phyloP scores from a whole-genome alignment of 2,329 filamentous ascomycete genomes.

The Cytospora leucostoma region DNA sequence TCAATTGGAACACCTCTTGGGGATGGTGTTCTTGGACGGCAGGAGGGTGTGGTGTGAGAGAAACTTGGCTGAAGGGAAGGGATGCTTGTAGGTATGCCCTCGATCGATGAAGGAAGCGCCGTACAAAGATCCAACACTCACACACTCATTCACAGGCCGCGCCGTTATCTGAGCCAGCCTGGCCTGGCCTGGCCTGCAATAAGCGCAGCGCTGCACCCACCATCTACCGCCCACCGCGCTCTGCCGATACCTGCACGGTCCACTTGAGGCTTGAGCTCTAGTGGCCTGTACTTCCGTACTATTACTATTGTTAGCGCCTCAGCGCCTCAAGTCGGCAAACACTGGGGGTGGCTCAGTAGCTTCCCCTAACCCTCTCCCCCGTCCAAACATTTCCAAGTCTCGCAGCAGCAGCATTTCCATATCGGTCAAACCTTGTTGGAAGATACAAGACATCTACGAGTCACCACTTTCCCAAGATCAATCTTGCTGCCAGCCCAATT shows the following conservation, averaged over 20 bases:
- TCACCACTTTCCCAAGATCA: background rate
- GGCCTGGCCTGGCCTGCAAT: conserved; percentile 10
- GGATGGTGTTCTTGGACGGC: background rate
- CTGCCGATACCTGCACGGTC: background rate
- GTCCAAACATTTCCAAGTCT: no score
- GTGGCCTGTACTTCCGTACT: background rate
- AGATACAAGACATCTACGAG: background rate
- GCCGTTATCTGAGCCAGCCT: conserved; percentile 7
- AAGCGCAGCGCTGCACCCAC: background rate
- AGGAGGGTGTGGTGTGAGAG: background rate
- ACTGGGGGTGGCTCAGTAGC: background rate
- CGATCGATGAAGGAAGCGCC: background rate
- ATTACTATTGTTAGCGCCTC: background rate
- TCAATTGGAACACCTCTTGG: conserved; percentile 11
- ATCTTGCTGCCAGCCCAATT: background rate
- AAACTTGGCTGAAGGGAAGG: background rate
- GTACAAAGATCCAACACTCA: conserved; percentile 2
- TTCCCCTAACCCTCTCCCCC: background rate
- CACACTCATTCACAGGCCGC: background rate
- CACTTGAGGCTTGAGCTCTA: background rate
- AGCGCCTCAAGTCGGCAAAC: no score
- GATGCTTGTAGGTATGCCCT: background rate
- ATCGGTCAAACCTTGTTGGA: no score
- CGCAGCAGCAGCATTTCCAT: no score
- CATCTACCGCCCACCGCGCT: background rate